Evolutionary conservation across 306 rosid species (phyloP), one percentile per base, ranked within the genome.

Genomic region (Hippophae rhamnoides): DNA sequence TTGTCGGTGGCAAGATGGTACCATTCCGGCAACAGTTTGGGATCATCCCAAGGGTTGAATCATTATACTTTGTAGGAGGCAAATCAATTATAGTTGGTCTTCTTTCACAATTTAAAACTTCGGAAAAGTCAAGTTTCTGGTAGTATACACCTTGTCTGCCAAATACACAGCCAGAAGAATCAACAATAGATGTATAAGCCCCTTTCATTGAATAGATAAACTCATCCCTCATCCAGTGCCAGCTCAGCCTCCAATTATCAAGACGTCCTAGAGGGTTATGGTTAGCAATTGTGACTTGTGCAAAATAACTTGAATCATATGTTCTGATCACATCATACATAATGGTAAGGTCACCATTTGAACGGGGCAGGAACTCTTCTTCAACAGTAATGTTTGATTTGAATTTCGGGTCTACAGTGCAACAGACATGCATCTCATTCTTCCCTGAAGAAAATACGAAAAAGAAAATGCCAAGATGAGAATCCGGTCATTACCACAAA

Each of bases 1-100:
- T 93, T 9, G 66, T 65, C 0, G 80, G 79, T 0, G 99, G 99
- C 84, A 93, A 74, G 72, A 93, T 84, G 3, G 99, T 93, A 45
- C 97, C 99, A 40, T 93, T 93, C 44, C 97, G 77, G 78, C 99
- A 93, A 64, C 99, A 93, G 67, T 73, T 80, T 3, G 99, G 99
- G 42, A 86, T 70, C 59, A 58, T 31, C 43, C 99, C 99, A 49
- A 89, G 58, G 57, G 14, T 59, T 0, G 97, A 54, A 70, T 93
- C 90, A 43, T 93, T 93, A 72, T 75, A 82, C 81, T 65, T 84
- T 6, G 96, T 82, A 9, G 71, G 77, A 64, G 97, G 99, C 57
- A 93, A 92, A 69, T 93, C 99, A 59, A 86, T 61, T 45, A 89
- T 74, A 9, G 99, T 82, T 23, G 99, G 99, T 66, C 78, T 82